Evolutionary conservation across 2,329 filamentous ascomycete genomes (phyloP), one percentile per base, ranked within the genome.

Genomic region (Diplodia mutila): DNA sequence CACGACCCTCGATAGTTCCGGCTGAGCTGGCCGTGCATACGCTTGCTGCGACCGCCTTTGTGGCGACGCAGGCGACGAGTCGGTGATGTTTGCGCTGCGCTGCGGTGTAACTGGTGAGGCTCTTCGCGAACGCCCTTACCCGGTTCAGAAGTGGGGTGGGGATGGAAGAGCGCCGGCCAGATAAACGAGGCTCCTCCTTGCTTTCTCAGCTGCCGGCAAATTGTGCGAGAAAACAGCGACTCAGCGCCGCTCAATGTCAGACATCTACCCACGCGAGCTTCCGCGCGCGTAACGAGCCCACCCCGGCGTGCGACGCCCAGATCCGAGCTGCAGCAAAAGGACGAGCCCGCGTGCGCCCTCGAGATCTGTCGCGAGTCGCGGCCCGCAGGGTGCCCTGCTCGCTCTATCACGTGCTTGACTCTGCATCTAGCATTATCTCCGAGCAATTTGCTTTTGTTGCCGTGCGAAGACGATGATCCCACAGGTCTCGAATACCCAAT

Each of bases 161-260:
- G 65, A 67, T 52, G 65, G 39, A 9, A 25, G 46, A 53, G 16
- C 42, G 55, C 55, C 64, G 52, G 42, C 64, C 29, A 61, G 54
- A 61, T 67, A 67, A 55, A 61, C 48, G 65, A 67, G 65, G 54
- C 65, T 67, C 37, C 55, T 67, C 65, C 65, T 67, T 67, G 65
- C 65, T 54, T 57, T 25, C 37, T 52, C 51, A 53, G 46, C 18
- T 18, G 29, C 54, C 54, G 27, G 54, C 65, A 46, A 49, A 61
- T 48, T 61, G 54, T 59, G 54, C 54, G 54, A 37, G 29, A 21
- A 59, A 59, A 59, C 54, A 12, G 54, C 53, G 42, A 54, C 49
- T 48, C 61, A 53, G 48, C 49, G 34, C 55, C 18, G 32, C 37
- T 49, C 59, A 37, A 63, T 51, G 42, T 49, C 57, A 49, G 39